phyloP scores from a whole-genome alignment of 768 basidiomycete species.

The Neoboletus brunneissimus region DNA sequence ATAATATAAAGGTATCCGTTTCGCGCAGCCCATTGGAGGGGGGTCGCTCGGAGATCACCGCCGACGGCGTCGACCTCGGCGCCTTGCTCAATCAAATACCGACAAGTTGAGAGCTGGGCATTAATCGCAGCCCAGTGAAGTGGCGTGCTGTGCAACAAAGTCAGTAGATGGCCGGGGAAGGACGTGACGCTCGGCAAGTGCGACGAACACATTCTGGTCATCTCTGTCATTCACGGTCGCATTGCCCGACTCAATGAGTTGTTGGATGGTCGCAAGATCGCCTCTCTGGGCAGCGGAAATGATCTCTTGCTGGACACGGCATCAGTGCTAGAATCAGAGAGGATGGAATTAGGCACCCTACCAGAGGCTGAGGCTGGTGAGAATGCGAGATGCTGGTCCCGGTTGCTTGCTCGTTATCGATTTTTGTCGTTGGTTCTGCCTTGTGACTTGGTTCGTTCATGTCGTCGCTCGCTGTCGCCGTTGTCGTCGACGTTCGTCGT shows the following conservation, averaged over 20 bases:
- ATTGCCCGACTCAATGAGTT: constrained; percentile 68
- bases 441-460: constrained; percentile 33
- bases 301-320: constrained; percentile 46
- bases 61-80: constrained; percentile 94
- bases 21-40: constrained; percentile 97
- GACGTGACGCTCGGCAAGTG: background rate
- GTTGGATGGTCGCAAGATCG: constrained; percentile 61
- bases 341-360: constrained; percentile 4
- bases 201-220: constrained; percentile 68
- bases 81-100: constrained; percentile 84
- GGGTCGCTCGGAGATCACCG: constrained; percentile 91
- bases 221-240: constrained; percentile 78
- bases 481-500: constrained; percentile 11
- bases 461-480: constrained; percentile 18
- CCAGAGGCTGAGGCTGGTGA: constrained; percentile 25
- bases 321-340: background rate
- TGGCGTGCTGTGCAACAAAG: constrained; percentile 49
- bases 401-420: constrained; percentile 27
- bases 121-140: constrained; percentile 99
- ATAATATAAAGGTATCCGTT: constrained; percentile 96
- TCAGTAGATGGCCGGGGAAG: constrained; percentile 7
- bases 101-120: constrained; percentile 86
- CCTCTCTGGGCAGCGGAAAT: constrained; percentile 88
- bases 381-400: constrained; percentile 27
- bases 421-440: constrained; percentile 28